Conservation (phyloP, 371 early-diverging fungal species). For the Mortierella sp. region DNA sequence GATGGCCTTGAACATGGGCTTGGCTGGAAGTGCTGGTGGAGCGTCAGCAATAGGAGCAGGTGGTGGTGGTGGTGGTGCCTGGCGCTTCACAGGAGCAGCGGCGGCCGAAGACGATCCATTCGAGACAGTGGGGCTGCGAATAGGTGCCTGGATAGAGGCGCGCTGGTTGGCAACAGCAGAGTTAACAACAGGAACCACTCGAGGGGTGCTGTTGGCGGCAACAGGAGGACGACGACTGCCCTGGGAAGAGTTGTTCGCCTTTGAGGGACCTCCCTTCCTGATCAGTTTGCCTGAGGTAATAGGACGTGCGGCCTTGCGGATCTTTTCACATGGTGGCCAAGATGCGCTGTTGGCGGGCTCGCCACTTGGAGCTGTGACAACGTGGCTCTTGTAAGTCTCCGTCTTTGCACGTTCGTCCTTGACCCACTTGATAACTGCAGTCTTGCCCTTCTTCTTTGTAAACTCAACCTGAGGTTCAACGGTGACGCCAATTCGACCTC, state of each 20-base stretch:
- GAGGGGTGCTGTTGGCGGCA: conserved; percentile 14
- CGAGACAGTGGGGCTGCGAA: conserved; percentile 29
- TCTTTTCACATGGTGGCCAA: conserved; percentile 73
- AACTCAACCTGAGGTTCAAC: conserved; percentile 74
- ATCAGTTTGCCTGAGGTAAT: conserved; percentile 57
- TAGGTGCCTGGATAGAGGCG: conserved; percentile 29
- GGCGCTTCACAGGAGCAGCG: conserved; percentile 33
- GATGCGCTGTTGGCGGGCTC: conserved; percentile 77
- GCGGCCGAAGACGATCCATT: conserved; percentile 37
- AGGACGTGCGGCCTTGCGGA: conserved; percentile 59
- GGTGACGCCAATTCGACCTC: conserved; percentile 72
- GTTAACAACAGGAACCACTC: conserved; percentile 35
- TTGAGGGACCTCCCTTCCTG: conserved; percentile 47
- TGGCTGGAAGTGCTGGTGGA: conserved; percentile 61
- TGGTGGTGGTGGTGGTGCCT: conserved; percentile 75
- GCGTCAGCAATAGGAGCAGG: conserved; percentile 65
- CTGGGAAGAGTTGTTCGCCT: conserved; percentile 20
- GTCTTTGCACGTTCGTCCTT: conserved; percentile 79
- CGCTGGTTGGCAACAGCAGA: conserved; percentile 32
- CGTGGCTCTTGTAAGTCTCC: conserved; percentile 84
- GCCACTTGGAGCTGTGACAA: conserved; percentile 79
- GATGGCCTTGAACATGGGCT: conserved; percentile 80
- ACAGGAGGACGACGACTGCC: conserved; percentile 47
- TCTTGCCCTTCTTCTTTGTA: conserved; percentile 83
- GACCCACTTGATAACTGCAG: conserved; percentile 81